Percentiles rank a stretch among this genome's conserved stretches.
phyloP scores from a whole-genome alignment of 495 filamentous ascomycete genomes.

The Annulohypoxylon stygium region DNA sequence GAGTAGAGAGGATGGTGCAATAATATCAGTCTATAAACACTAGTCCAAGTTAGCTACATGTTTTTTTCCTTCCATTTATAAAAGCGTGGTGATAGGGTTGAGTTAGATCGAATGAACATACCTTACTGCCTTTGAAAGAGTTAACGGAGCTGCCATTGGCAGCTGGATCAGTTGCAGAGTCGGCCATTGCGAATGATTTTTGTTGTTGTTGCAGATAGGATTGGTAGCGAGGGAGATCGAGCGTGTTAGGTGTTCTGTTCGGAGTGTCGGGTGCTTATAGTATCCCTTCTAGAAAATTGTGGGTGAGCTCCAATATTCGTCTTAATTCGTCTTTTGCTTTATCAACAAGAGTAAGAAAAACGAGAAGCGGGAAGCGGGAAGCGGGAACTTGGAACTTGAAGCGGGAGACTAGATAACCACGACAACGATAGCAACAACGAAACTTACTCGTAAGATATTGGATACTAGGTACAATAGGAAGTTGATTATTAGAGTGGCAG shows the following conservation, averaged over 20 bases:
- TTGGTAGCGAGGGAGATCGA: conserved; percentile 24
- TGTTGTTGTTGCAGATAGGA: conserved; percentile 34
- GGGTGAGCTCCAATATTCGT: conserved; percentile 37
- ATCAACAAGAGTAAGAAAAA: not conserved
- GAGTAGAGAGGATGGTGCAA: conserved; percentile 12
- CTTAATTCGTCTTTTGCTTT: not conserved
- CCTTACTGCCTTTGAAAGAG: conserved; percentile 62
- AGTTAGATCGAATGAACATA: conserved; percentile 47
- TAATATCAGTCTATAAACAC: conserved; percentile 28
- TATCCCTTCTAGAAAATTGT: conserved; percentile 28
- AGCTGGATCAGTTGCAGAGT: conserved; percentile 47
- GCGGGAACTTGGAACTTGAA: too few relatives aligned
- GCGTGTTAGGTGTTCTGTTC: conserved; percentile 25
- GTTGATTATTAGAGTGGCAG: conserved; percentile 1
- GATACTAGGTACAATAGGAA: not conserved
- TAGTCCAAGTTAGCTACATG: conserved; percentile 52
- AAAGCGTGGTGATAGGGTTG: conserved; percentile 4
- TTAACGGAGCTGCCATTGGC: conserved; percentile 49
- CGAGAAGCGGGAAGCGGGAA: not conserved
- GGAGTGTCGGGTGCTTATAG: conserved; percentile 37
- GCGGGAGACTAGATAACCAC: too few relatives aligned
- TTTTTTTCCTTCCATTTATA: not conserved
- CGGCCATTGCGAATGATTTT: conserved; percentile 53
- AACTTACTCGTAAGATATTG: conserved; percentile 16
- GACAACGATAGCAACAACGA: not conserved